Percentiles rank a stretch among this genome's conserved stretches.
phyloP scores from a whole-genome alignment of 768 basidiomycete genomes.

The Rhodotorula taiwanensis region DNA sequence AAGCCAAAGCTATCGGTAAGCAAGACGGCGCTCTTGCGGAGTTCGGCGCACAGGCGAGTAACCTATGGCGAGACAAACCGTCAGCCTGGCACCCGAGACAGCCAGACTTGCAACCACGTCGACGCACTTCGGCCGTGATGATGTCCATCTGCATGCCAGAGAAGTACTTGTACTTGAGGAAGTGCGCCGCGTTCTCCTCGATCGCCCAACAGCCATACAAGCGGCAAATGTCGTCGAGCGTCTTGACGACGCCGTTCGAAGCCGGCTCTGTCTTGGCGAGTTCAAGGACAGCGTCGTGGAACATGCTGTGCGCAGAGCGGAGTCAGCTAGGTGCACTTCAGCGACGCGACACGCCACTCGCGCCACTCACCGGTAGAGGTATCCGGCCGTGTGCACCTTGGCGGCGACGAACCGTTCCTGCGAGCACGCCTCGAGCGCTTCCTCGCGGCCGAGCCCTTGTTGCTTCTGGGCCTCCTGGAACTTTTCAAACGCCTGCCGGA shows the following conservation, averaged over 20 bases:
- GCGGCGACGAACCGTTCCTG: constrained; percentile 49
- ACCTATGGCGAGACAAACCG: constrained; percentile 17
- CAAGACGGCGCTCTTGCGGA: constrained; percentile 40
- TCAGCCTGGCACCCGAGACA: background rate
- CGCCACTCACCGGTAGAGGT: constrained; percentile 44
- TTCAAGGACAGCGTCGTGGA: constrained; percentile 45
- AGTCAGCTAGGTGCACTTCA: background rate
- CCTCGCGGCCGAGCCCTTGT: constrained; percentile 45
- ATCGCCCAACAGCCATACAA: constrained; percentile 48
- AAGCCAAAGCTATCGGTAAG: constrained; percentile 42
- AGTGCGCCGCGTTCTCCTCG: constrained; percentile 48
- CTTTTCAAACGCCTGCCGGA: constrained; percentile 47
- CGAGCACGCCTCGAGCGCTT: constrained; percentile 48
- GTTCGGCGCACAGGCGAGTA: constrained; percentile 38
- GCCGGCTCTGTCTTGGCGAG: constrained; percentile 42
- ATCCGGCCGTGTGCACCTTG: constrained; percentile 47
- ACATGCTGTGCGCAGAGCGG: constrained; percentile 14
- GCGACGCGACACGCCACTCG: too few species aligned
- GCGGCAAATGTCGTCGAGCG: constrained; percentile 44
- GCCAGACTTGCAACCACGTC: background rate
- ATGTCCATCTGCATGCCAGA: constrained; percentile 38
- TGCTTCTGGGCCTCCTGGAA: constrained; percentile 45
- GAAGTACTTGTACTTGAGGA: constrained; percentile 47
- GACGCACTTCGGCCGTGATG: constrained; percentile 24
- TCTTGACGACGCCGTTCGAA: constrained; percentile 37